These are phyloP conservation scores for Globisporangium spinosum DNA, from an alignment of 352 stramenopile species.

Conservation along the genomic window DNA sequence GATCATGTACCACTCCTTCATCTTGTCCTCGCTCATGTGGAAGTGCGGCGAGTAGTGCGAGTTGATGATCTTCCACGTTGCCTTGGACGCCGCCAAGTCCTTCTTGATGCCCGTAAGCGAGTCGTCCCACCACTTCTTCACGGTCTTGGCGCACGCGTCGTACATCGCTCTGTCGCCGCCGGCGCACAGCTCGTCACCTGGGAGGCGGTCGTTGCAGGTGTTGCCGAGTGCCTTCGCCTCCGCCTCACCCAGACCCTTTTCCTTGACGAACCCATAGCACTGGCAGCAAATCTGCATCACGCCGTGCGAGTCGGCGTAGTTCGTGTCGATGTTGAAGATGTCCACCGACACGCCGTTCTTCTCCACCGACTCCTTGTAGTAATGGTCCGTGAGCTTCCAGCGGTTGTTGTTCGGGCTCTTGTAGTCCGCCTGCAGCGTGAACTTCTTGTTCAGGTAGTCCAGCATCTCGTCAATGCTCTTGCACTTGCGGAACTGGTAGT, in stretches of 20 bases:
- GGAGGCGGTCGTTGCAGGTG: slow-evolving; percentile 65
- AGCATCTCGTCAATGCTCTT: slow-evolving; percentile 65
- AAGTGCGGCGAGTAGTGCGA: slow-evolving; percentile 89
- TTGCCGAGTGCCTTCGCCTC: slow-evolving; percentile 55
- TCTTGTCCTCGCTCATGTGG: slow-evolving; percentile 87
- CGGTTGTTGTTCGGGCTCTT: slow-evolving; percentile 74
- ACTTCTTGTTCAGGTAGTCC: slow-evolving; percentile 82
- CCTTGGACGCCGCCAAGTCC: slow-evolving; percentile 64
- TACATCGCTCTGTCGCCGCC: slow-evolving; percentile 69
- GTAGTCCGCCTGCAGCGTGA: slow-evolving; percentile 75
- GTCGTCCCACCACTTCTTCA: slow-evolving; percentile 78
- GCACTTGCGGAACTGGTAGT: slow-evolving; percentile 85
- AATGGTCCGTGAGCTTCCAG: slow-evolving; percentile 81
- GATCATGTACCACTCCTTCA: slow-evolving; percentile 86
- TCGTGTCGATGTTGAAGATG: slow-evolving; percentile 88
- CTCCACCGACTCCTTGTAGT: slow-evolving; percentile 80
- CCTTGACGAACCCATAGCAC: slow-evolving; percentile 83
- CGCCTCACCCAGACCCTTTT: slow-evolving; percentile 39
- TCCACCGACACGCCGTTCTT: slow-evolving; percentile 81
- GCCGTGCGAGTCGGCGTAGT: slow-evolving; percentile 82
- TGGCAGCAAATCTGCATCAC: slow-evolving; percentile 86
- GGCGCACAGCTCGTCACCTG: slow-evolving; percentile 68
- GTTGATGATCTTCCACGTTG: slow-evolving; percentile 87
- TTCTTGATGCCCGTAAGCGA: slow-evolving; percentile 66
- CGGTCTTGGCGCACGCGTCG: slow-evolving; percentile 63